Evolutionary conservation across 495 filamentous ascomycete genomes (phyloP), one percentile per base, ranked within the genome.

Genomic region (Geopyxis carbonaria): DNA sequence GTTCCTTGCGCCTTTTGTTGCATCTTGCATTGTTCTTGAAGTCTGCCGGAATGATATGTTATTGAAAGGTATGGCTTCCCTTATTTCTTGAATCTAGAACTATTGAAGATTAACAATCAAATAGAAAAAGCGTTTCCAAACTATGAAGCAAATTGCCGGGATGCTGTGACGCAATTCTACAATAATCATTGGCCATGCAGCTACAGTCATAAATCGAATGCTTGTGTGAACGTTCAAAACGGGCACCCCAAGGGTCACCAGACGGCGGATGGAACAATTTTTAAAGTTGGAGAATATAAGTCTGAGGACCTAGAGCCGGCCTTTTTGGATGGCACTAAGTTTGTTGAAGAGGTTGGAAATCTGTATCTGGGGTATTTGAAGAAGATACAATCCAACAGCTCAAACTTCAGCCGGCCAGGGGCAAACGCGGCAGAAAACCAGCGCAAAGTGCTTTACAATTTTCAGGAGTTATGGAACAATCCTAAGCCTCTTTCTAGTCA

Each of bases 21-120:
- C 57, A n/a, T 61, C 59, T 3, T 53, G 57, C 35, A 57, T 56
- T 15, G 38, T 58, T 34, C 34, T 51, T 14, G 56, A 61, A 35
- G 44, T 43, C 18, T 37, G 31, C 32, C 40, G 32, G 10, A 43
- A 43, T 34, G 13, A 42, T 27, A 11, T 19, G 42, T 21, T 33
- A 45, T 14, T 41, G 40, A 27, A 34, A 28, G 14, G 44, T 50
- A 43, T 44, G 44, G 45, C 13, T 44, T 38, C 20, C 13, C 16
- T 4, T 28, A 8, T 27, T 0, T 16, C 18, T 18, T 15, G 22
- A 16, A 11, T 39, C 19, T 3, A 23, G 3, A 13, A 20, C 25
- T 38, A 25, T 13, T 22, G 11, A 31, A 33, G 27, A 7, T 48
- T 16, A 15, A 33, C 13, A 33, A 16, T 15, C 5, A 7, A 5